Conservation (phyloP, 1,284 basidiomycete species). For the Malassezia globosa region DNA sequence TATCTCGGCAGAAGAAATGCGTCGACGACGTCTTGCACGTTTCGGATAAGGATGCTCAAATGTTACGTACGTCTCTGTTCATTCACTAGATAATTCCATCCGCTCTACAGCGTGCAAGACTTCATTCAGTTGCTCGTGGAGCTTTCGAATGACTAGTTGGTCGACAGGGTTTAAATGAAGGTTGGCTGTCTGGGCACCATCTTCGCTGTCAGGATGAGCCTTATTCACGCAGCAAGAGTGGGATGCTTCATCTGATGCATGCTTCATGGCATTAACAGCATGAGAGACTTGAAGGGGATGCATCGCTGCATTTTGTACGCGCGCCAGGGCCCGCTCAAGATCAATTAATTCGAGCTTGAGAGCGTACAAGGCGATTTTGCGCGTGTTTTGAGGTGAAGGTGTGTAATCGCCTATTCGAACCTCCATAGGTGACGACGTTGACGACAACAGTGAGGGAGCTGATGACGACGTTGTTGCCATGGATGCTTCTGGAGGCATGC, state of each 20-base stretch:
- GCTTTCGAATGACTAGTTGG: conserved; percentile 38
- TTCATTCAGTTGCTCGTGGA: conserved; percentile 37
- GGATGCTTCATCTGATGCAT: not conserved
- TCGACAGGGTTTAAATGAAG: conserved; percentile 35
- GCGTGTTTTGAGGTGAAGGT: conserved; percentile 30
- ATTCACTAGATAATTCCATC: not conserved
- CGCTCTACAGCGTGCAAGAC: conserved; percentile 33
- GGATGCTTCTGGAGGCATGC: too few species aligned
- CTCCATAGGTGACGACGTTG: conserved; percentile 21
- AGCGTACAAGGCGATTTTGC: conserved; percentile 43
- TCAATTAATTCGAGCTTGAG: conserved; percentile 42
- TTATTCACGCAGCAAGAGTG: not conserved
- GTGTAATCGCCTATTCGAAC: conserved; percentile 39
- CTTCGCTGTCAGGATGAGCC: too few species aligned
- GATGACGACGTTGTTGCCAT: too few species aligned
- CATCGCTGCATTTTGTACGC: conserved; percentile 18
- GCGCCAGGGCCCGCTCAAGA: conserved; percentile 34
- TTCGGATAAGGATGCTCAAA: conserved; percentile 2
- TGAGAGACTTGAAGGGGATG: not conserved
- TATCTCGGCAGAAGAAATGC: conserved; percentile 11
- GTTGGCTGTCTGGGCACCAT: too few species aligned
- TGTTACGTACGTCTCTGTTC: not conserved
- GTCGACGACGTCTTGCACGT: conserved; percentile 10
- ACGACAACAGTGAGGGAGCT: too few species aligned
- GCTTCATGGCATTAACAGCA: not conserved